phyloP scores from a whole-genome alignment of 192 early-diverging fungal genomes.

The Phlyctochytrium bullatum region DNA sequence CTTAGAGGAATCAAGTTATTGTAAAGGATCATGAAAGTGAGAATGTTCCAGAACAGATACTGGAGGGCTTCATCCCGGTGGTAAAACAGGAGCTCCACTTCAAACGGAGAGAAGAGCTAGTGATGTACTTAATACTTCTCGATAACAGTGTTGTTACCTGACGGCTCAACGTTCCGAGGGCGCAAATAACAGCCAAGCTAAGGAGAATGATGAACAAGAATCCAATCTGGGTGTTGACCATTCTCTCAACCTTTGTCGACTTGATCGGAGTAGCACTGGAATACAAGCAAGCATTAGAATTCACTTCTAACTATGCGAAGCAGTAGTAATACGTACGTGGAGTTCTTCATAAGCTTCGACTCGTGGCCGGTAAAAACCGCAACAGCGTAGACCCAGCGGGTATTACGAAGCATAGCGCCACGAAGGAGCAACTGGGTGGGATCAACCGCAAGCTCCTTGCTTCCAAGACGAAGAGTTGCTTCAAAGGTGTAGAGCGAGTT shows the following conservation, averaged over 20 bases:
- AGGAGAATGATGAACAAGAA: slow-evolving; percentile 88
- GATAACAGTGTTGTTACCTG: slow-evolving; percentile 21
- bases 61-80: slow-evolving; percentile 5
- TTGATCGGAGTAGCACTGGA: slow-evolving; percentile 90
- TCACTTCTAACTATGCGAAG: neutral
- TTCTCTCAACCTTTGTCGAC: slow-evolving; percentile 81
- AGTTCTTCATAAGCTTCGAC: slow-evolving; percentile 96
- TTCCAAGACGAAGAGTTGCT: slow-evolving; percentile 65
- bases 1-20: slow-evolving; percentile 99
- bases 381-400: slow-evolving; percentile 89
- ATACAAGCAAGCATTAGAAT: slow-evolving; percentile 17
- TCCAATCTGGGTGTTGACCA: slow-evolving; percentile 92
- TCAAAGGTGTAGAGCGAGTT: slow-evolving; percentile 96
- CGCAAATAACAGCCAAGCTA: slow-evolving; percentile 78
- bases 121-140: slow-evolving; percentile 15
- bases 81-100: slow-evolving; percentile 29
- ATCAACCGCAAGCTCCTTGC: slow-evolving; percentile 78
- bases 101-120: slow-evolving; percentile 32
- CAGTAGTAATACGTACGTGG: slow-evolving; percentile 48
- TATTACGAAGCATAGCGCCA: slow-evolving; percentile 93
- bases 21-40: slow-evolving; percentile 97
- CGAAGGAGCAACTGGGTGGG: slow-evolving; percentile 91
- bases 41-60: slow-evolving; percentile 78
- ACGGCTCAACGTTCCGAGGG: slow-evolving; percentile 69
- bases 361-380: slow-evolving; percentile 97